Conservation (phyloP, 2,329 filamentous ascomycete genomes). For the Shiraia sp. region DNA sequence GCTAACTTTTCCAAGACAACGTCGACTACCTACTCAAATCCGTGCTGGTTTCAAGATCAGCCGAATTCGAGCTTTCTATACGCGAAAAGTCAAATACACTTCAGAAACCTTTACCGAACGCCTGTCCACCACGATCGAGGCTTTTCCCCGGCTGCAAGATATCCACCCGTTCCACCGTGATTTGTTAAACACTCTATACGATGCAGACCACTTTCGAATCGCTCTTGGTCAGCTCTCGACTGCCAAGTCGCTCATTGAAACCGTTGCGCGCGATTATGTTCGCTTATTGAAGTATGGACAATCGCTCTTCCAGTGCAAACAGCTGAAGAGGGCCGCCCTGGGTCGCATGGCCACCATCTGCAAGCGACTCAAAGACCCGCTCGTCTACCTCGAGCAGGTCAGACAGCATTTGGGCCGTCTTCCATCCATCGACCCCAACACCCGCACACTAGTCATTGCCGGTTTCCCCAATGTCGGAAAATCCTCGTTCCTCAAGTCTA, state of each 20-base stretch:
- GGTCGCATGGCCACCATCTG: constrained; percentile 98
- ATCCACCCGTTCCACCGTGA: constrained; percentile 92
- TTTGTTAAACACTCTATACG: constrained; percentile 92
- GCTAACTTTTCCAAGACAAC: constrained; percentile 64
- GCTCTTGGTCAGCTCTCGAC: constrained; percentile 95
- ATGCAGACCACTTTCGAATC: constrained; percentile 71
- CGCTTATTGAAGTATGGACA: constrained; percentile 93
- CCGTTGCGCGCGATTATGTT: constrained; percentile 93
- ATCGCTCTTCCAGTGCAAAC: constrained; percentile 94
- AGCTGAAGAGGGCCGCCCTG: constrained; percentile 92
- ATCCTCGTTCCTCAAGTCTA: constrained; percentile 89
- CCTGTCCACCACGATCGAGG: constrained; percentile 85
- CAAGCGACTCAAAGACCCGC: constrained; percentile 90
- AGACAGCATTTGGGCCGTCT: constrained; percentile 96
- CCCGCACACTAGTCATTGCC: constrained; percentile 91
- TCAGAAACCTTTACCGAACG: constrained; percentile 97
- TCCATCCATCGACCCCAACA: constrained; percentile 97
- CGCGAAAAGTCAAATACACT: constrained; percentile 91
- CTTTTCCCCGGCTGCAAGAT: constrained; percentile 85
- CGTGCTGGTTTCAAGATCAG: constrained; percentile 94
- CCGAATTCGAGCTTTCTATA: constrained; percentile 95
- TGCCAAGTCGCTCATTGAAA: constrained; percentile 95
- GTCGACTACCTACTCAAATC: constrained; percentile 92
- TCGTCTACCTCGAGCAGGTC: constrained; percentile 94
- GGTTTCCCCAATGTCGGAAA: constrained; percentile 94